phyloP scores from a whole-genome alignment of 768 basidiomycete genomes.

The Pulveroboletus sp. region DNA sequence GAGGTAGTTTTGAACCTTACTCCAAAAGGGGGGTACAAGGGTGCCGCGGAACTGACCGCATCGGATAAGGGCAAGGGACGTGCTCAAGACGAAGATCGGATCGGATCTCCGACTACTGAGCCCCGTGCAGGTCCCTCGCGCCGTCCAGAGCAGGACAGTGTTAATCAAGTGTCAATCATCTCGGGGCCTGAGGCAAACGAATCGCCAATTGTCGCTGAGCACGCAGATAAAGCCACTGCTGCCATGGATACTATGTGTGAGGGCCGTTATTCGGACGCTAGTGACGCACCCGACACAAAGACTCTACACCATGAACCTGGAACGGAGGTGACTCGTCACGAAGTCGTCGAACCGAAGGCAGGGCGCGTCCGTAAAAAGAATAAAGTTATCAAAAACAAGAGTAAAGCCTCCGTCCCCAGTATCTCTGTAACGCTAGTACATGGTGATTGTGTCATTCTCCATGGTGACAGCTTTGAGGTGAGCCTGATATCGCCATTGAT shows the following conservation, averaged over 20 bases:
- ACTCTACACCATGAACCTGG: neutral
- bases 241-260: slow-evolving; percentile 10
- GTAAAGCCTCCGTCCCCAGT: slow-evolving; percentile 11
- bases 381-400: slow-evolving; percentile 18
- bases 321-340: neutral
- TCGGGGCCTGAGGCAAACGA: neutral
- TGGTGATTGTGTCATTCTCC: slow-evolving; percentile 35
- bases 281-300: neutral
- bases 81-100: slow-evolving; percentile 4
- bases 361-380: slow-evolving; percentile 10
- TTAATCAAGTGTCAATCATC: neutral
- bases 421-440: slow-evolving; percentile 35
- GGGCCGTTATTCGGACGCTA: neutral
- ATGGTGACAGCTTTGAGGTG: slow-evolving; percentile 40
- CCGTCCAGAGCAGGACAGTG: neutral
- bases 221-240: neutral
- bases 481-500: slow-evolving; percentile 14
- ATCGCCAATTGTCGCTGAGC: slow-evolving; percentile 1
- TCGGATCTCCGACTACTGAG: slow-evolving; percentile 1
- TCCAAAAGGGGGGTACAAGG: slow-evolving; percentile 25
- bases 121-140: neutral
- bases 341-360: slow-evolving; percentile 1
- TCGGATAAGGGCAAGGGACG: slow-evolving; percentile 13
- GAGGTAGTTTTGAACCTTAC: slow-evolving; percentile 20
- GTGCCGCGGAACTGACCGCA: neutral